These are phyloP conservation scores for Suhomyces bolitotheri DNA, from an alignment of 1,139 yeast genomes.

Conservation along the genomic window DNA sequence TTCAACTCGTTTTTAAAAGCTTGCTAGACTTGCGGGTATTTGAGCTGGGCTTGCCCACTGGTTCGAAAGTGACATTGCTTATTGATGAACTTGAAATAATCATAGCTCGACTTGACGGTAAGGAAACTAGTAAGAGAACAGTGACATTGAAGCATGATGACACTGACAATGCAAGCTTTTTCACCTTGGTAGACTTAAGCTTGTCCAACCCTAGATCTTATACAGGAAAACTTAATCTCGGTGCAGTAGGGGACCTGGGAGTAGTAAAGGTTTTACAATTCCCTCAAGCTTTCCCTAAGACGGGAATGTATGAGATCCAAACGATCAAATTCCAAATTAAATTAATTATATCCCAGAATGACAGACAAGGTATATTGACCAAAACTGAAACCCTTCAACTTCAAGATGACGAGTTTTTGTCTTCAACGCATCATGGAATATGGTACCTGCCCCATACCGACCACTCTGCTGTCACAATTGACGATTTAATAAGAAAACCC, in stretches of 20 bases:
- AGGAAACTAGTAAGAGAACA: conserved; percentile 6
- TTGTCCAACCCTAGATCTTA: not conserved
- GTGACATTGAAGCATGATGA: conserved; percentile 8
- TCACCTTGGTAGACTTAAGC: not conserved
- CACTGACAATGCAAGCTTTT: not conserved
- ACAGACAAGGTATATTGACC: conserved; percentile 7
- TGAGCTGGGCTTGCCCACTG: conserved; percentile 15
- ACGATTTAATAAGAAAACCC: conserved; percentile 1
- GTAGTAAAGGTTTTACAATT: conserved; percentile 24
- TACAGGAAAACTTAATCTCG: conserved; percentile 1
- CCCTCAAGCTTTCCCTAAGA: conserved; percentile 22
- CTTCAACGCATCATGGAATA: conserved; percentile 5
- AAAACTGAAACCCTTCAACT: conserved; percentile 12
- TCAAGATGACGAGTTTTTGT: conserved; percentile 1
- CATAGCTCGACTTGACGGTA: conserved; percentile 8
- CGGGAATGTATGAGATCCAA: conserved; percentile 28
- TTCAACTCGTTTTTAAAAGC: conserved; percentile 22
- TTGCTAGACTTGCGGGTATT: conserved; percentile 15
- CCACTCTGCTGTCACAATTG: not conserved
- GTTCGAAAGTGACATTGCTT: conserved; percentile 10
- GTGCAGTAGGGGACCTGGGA: not conserved
- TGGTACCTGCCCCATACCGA: conserved; percentile 1
- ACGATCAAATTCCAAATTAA: conserved; percentile 13
- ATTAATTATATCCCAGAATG: conserved; percentile 5
- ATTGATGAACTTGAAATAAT: conserved; percentile 14